Percentiles rank a stretch among this genome's conserved stretches.
These are phyloP conservation scores for Fragosphaeria purpurea DNA, from an alignment of 2,329 filamentous ascomycete genomes.

Conservation along the genomic window DNA sequence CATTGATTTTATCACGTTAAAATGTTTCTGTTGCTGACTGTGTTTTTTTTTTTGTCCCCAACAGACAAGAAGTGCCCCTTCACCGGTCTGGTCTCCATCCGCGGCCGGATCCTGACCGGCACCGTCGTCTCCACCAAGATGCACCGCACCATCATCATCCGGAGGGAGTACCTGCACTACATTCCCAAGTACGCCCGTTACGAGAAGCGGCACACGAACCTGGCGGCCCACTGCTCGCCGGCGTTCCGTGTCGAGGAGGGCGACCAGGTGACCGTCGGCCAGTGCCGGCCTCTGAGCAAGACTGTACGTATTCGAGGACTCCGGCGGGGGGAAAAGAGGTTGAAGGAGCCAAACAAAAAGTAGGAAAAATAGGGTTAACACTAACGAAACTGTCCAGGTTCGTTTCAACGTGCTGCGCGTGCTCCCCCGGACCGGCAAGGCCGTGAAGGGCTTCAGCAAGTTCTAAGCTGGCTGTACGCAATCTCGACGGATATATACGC, in stretches of 20 bases:
- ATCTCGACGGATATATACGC: too few species aligned
- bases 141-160: conserved; percentile 99
- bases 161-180: conserved; percentile 99
- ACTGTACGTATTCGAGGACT: conserved; percentile 53
- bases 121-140: conserved; percentile 99
- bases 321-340: too few species aligned
- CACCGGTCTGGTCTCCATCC: conserved; percentile 97
- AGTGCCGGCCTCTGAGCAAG: conserved; percentile 99
- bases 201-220: conserved; percentile 99
- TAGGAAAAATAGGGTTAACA: not conserved
- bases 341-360: not conserved
- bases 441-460: conserved; percentile 96
- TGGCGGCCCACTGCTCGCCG: conserved; percentile 95
- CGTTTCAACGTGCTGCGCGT: conserved; percentile 99
- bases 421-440: conserved; percentile 92
- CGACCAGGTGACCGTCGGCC: conserved; percentile 98
- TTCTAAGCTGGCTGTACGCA: conserved; percentile 55
- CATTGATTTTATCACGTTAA: too few species aligned
- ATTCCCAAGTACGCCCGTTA: conserved; percentile 99
- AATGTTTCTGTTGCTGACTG: not conserved
- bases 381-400: conserved; percentile 7
- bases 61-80: conserved; percentile 99
- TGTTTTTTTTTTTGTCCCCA: not conserved
- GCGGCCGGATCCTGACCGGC: conserved; percentile 98
- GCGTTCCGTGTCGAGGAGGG: conserved; percentile 99